These are phyloP conservation scores for Psilocybe tampanensis DNA, from an alignment of 768 basidiomycete species.

Conservation along the genomic window DNA sequence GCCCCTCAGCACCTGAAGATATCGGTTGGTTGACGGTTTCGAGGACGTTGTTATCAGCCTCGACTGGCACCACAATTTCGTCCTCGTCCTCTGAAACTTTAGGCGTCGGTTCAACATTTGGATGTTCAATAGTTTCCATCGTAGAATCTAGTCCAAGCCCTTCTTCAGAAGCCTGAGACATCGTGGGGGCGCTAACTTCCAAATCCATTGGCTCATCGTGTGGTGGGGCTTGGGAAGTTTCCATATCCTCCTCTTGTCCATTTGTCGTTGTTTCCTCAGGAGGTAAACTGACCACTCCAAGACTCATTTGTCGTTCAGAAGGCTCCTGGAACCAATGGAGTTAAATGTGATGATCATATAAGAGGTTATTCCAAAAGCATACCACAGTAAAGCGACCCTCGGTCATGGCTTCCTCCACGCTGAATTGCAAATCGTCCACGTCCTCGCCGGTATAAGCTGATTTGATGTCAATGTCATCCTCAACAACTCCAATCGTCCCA, in stretches of 20 bases:
- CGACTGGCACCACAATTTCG: constrained; percentile 39
- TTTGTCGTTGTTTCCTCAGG: constrained; percentile 4
- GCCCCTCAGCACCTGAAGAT: constrained; percentile 7
- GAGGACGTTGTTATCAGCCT: constrained; percentile 39
- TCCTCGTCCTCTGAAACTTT: neutral
- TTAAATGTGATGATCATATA: no score
- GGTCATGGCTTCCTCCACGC: constrained; percentile 34
- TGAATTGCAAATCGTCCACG: constrained; percentile 13
- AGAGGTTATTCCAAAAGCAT: constrained; percentile 9
- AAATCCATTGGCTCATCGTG: neutral
- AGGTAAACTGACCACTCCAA: constrained; percentile 16
- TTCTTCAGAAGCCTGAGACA: neutral
- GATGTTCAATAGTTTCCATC: neutral
- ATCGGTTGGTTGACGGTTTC: constrained; percentile 32
- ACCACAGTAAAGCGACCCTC: constrained; percentile 36
- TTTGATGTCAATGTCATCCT: constrained; percentile 2
- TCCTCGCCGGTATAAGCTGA: constrained; percentile 1
- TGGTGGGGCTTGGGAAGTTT: neutral
- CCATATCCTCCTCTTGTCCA: neutral
- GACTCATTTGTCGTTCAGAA: constrained; percentile 15
- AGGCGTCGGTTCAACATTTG: neutral
- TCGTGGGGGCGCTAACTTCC: neutral
- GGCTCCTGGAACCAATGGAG: constrained; percentile 25
- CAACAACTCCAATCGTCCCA: constrained; percentile 17
- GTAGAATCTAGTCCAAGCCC: neutral